Conservation (phyloP, 805 yeast species). For the Yamadazyma ubonensis region DNA sequence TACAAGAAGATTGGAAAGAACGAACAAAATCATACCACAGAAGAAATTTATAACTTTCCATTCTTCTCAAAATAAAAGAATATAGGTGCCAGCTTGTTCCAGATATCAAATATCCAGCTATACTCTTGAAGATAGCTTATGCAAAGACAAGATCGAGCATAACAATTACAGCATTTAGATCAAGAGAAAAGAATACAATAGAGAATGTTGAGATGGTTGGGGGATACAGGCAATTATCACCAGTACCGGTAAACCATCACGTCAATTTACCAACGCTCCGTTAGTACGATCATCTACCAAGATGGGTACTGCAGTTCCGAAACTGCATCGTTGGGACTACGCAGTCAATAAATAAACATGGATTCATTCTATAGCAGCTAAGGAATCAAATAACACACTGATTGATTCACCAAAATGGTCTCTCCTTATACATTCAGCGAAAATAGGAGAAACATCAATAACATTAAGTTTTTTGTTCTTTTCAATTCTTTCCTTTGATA, state of each 20-base stretch:
- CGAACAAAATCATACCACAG: too few species aligned
- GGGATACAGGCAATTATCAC: too few species aligned
- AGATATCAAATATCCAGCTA: too few species aligned
- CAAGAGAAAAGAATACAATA: too few species aligned
- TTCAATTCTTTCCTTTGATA: slow-evolving; percentile 57
- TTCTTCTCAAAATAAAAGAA: too few species aligned
- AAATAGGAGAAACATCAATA: slow-evolving; percentile 90
- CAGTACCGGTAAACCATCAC: background rate
- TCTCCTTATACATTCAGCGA: slow-evolving; percentile 98
- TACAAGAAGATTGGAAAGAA: too few species aligned
- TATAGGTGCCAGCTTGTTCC: too few species aligned
- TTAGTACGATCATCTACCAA: slow-evolving; percentile 39
- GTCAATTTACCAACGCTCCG: slow-evolving; percentile 57
- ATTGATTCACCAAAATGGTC: slow-evolving; percentile 98
- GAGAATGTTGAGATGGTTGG: too few species aligned
- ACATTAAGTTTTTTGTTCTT: slow-evolving; percentile 71
- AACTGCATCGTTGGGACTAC: slow-evolving; percentile 51
- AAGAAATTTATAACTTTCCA: too few species aligned
- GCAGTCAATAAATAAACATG: slow-evolving; percentile 6
- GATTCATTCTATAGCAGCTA: slow-evolving; percentile 52
- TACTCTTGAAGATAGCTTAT: too few species aligned
- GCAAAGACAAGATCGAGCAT: too few species aligned
- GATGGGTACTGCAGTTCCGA: slow-evolving; percentile 52
- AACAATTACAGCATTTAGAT: too few species aligned
- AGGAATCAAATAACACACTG: slow-evolving; percentile 86